Evolutionary conservation across 768 basidiomycete species (phyloP), one percentile per base, ranked within the genome.

Genomic region (Phaeotremella fagi): DNA sequence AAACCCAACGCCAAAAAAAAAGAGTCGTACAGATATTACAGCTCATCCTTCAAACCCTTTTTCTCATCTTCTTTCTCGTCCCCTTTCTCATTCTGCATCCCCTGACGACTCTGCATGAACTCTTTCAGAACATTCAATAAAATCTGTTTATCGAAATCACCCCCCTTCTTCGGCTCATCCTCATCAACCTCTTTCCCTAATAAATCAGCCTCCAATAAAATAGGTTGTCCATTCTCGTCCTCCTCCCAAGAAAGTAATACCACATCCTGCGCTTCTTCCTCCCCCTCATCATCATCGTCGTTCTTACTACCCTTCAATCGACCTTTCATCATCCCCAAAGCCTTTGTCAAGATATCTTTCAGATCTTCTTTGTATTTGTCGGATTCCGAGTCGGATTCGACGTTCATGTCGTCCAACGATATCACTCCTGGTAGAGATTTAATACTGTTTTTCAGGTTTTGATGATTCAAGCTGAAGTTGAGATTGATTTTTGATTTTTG

Each of bases 41-140:
- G 42, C 41, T 59, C 58, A 26, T 63, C 57, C 48, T 47, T 45
- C 2, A 48, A n/a, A n/a, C n/a, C n/a, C 23, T 47, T 29, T 16
- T 38, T 47, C 26, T 52, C 50, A 7, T 54, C 45, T 4, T 25
- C 26, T 28, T 57, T 27, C 33, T 52, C 28, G 7, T 26, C 29
- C 20, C 36, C 23, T 4, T 33, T 16, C 14, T 16, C 33, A 12
- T 4, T 26, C 4, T 23, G 14, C 16, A 24, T 23, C 45, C 22
- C 27, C 22, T 44, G 48, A 45, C 48, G 29, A 22, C 20, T 38
- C 48, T 24, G 49, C 23, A 61, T 27, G 28, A 45, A 59, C 27
- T 54, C 50, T 26, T 52, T 46, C 20, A 61, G 42, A 2, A 54
- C 57, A 33, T 54, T 50, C 25, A 59, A n/a, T n/a, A 61, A 50